Conservation (phyloP, 2,329 filamentous ascomycete genomes). For the Claviceps digitariae region DNA sequence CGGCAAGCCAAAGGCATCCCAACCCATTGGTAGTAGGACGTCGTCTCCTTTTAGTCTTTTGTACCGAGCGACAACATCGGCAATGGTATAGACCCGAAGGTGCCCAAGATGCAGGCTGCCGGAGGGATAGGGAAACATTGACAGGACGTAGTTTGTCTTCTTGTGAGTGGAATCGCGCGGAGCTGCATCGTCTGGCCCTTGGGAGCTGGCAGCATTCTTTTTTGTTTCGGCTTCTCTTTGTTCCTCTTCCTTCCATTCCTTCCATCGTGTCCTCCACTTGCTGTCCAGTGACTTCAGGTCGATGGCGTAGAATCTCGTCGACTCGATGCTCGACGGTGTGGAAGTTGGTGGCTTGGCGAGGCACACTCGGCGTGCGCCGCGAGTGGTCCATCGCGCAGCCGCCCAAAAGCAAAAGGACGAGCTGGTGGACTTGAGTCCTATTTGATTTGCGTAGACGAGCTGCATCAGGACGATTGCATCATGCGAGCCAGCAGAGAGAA, state of each 20-base stretch:
- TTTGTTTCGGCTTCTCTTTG: background rate
- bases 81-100: slow-evolving; percentile 79
- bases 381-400: slow-evolving; percentile 2
- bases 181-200: slow-evolving; percentile 8
- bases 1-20: slow-evolving; percentile 84
- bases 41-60: slow-evolving; percentile 59
- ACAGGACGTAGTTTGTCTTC: slow-evolving; percentile 50
- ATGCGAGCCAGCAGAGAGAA: slow-evolving; percentile 1
- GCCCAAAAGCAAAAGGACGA: slow-evolving; percentile 1
- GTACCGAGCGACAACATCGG: slow-evolving; percentile 70
- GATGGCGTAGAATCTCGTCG: slow-evolving; percentile 26
- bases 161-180: slow-evolving; percentile 17
- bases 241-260: slow-evolving; percentile 11
- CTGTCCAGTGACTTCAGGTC: slow-evolving; percentile 31
- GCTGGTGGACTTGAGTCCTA: slow-evolving; percentile 10
- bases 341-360: background rate
- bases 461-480: slow-evolving; percentile 16
- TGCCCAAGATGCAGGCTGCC: slow-evolving; percentile 79
- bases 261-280: slow-evolving; percentile 40
- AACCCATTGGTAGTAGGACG: slow-evolving; percentile 82
- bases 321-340: background rate
- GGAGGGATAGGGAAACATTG: slow-evolving; percentile 92
- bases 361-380: background rate
- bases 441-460: slow-evolving; percentile 14
- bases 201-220: slow-evolving; percentile 4